Evolutionary conservation across 2,329 filamentous ascomycete genomes (phyloP), one percentile per base, ranked within the genome.

Genomic region (Sodiomyces alkalinus): DNA sequence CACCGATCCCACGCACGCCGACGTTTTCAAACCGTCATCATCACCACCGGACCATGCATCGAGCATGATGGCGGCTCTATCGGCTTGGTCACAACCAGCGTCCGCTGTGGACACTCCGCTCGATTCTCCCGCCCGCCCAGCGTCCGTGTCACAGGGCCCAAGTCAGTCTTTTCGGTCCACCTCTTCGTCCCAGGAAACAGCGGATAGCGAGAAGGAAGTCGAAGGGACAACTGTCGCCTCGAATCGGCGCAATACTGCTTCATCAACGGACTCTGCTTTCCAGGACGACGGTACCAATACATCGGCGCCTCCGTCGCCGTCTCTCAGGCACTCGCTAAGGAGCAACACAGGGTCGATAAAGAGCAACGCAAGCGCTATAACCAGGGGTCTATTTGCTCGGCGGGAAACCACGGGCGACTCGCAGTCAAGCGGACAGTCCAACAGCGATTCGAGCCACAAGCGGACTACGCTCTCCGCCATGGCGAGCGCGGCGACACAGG

Each of bases 41-140:
- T 67, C 65, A 18, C 61, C 63, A 5, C 64, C 67, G 2, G 66
- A 73, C 20, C 61, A 72, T 43, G 77, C 77, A 15, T 61, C 64
- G 14, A 68, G 60, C 38, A 61, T 67, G 16, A 81, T 85, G 62
- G 74, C 75, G 30, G 73, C 71, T 21, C 58, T 81, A 21, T 72
- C 77, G n/a, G 66, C 60, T 12, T 61, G 68, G 12, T 70, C 76
- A 1, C 62, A 68, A 19, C 59, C 66, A n/a, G 48, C 52, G 14
- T 68, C 69, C 1, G 64, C 69, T 2, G 44, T 51, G 6, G 55
- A 56, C 9, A 61, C 63, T 32, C 55, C 44, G 22, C 46, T 40
- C 37, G 55, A 44, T 28, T 49, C 37, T 23, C 52, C 41, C 33
- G 44, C 34, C 32, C 54, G 48, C 36, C 45, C 43, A 17, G 55